A percentile compares a stretch with the other conserved stretches of the same genome.
Evolutionary conservation across 2,329 filamentous ascomycete species (phyloP).

Genomic region (Podosphaera fusca): DNA sequence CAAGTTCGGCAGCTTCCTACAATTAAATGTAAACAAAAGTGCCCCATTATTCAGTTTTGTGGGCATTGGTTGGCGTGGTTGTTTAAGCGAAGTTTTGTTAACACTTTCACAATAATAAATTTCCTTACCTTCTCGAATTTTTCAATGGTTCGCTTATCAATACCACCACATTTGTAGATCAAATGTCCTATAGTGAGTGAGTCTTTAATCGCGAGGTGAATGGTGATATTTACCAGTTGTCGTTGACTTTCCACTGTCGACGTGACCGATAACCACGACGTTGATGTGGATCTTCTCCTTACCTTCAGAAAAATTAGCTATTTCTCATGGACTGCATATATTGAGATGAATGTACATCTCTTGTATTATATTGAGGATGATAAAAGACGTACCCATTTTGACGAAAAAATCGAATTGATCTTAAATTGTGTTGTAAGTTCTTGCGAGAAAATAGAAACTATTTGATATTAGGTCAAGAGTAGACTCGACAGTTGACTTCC

Average conservation of each 20-base stretch:
- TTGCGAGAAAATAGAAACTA: background rate
- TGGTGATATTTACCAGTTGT: constrained; percentile 49
- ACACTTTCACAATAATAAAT: background rate
- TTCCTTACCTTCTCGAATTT: constrained; percentile 98
- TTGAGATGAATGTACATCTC: no score
- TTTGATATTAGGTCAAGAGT: background rate
- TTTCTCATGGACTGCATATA: background rate
- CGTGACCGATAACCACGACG: constrained; percentile 98
- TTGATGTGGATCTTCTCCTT: constrained; percentile 94
- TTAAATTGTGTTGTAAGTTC: no score
- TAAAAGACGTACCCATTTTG: background rate
- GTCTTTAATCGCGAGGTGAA: constrained; percentile 4
- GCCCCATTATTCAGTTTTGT: constrained; percentile 3
- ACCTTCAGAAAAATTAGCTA: constrained; percentile 14
- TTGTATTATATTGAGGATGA: background rate
- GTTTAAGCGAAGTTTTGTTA: background rate
- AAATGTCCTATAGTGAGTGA: constrained; percentile 43
- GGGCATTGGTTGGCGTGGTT: constrained; percentile 6
- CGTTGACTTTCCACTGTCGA: constrained; percentile 98
- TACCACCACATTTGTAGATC: constrained; percentile 99
- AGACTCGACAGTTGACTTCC: background rate
- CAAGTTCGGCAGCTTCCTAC: constrained; percentile 94
- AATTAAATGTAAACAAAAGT: constrained; percentile 3
- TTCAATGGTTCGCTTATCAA: constrained; percentile 99
- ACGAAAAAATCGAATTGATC: background rate